Base-by-base conservation (phyloP, 2,329 filamentous ascomycete species). In the Sporothrix protearum region DNA sequence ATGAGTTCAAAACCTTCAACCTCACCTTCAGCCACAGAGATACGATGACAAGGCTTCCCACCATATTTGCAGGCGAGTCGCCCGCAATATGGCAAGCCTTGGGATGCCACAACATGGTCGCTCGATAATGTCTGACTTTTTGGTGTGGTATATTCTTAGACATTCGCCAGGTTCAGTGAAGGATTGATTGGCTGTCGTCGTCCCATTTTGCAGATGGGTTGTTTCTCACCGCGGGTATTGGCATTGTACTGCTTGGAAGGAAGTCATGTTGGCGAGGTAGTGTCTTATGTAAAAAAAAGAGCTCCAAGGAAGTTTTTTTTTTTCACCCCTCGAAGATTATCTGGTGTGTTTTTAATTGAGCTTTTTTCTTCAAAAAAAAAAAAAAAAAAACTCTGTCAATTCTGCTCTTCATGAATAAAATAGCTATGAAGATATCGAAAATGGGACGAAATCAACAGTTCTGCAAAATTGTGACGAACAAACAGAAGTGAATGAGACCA, bases 171-270 rank as follows among this genome's bases (percentile, higher is more conserved):
- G 10, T 10, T 66, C 63, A 10, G 33, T 25, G 14, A n/a, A 28
- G 45, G 28, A 36, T 25, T 51, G 64, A 67, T 67, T 67, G 64
- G 45, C 45, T 67, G 28, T 51, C 64, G 64, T 67, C 19, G 8
- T 30, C 28, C 64, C 19, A 9, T 67, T 63, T 51, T 53, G 63
- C 22, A 53, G 51, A 36, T 51, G 28, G 28, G 10, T 30, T 16
- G 25, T 36, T 49, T 51, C 45, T 67, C 16, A 16, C 25, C 63
- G 42, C 63, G 42, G 39, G 51, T 16, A 57, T 45, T 25, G 22
- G 28, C 10, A 12, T 45, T 57, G 36, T 57, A 42, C 39, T 69
- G 25, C 33, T 39, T 16, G 5, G 59, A 28, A 36, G 25, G 7
- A 39, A 30, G 42, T 59, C 36, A 66, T 71, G 7, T 19, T 42